Percentiles rank a stretch among this genome's conserved stretches.
These are phyloP conservation scores for Chaetomium olivaceum DNA, from an alignment of 2,329 filamentous ascomycete genomes.

Conservation along the genomic window DNA sequence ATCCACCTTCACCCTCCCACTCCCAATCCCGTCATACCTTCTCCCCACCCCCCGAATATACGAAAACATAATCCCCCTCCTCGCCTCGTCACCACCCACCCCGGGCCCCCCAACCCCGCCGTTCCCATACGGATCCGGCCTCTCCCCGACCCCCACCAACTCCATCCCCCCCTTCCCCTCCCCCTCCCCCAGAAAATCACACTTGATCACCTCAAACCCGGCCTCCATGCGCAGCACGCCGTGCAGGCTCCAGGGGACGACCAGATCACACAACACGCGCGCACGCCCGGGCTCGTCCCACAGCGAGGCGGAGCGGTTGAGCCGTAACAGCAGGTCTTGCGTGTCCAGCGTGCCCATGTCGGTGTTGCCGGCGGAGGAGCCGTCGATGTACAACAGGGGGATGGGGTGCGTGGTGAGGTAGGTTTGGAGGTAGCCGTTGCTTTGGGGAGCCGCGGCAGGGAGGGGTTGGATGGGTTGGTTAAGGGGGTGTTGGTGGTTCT, in stretches of 20 bases:
- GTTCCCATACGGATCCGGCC: not conserved
- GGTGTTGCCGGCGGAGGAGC: constrained; percentile 67
- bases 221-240: constrained; percentile 67
- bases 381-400: constrained; percentile 67
- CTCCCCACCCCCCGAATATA: constrained; percentile 46
- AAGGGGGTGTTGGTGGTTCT: not conserved
- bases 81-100: not conserved
- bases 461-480: constrained; percentile 9
- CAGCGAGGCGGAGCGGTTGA: not conserved
- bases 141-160: constrained; percentile 38
- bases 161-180: constrained; percentile 38
- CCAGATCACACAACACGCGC: constrained; percentile 55
- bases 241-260: constrained; percentile 58
- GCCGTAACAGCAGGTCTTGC: constrained; percentile 61
- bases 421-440: constrained; percentile 63
- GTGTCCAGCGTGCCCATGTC: constrained; percentile 66
- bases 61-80: constrained; percentile 40
- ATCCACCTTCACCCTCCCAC: constrained; percentile 46
- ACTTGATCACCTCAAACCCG: constrained; percentile 71
- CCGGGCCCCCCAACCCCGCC: not conserved
- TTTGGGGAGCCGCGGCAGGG: not conserved
- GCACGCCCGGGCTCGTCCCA: constrained; percentile 56
- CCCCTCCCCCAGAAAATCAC: constrained; percentile 47
- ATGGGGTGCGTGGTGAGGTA: constrained; percentile 61
- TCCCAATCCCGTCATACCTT: constrained; percentile 50